These are phyloP conservation scores for Citrus trifoliata DNA, from an alignment of 345 rosid species.

Conservation along the genomic window DNA sequence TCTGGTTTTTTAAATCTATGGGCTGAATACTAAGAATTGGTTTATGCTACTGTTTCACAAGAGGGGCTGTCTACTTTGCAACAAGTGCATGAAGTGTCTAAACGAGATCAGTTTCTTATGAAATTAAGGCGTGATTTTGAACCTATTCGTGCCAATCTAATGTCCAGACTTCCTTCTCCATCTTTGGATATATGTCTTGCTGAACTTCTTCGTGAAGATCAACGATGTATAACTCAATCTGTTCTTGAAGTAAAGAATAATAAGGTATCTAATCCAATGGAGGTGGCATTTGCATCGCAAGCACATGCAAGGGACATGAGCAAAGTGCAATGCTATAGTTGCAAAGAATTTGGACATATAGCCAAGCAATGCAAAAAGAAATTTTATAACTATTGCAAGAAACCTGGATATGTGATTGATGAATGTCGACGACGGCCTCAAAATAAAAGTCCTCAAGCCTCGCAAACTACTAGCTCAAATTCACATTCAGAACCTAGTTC, in stretches of 20 bases:
- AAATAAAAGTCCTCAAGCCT: background rate
- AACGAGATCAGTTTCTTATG: background rate
- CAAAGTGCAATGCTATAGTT: slow-evolving; percentile 1
- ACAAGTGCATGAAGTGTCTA: background rate
- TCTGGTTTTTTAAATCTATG: background rate
- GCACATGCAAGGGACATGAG: background rate
- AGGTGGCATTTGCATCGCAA: background rate
- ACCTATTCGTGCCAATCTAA: background rate
- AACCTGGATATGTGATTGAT: background rate
- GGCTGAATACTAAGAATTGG: background rate
- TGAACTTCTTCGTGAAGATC: background rate
- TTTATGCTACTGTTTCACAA: background rate
- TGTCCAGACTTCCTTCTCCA: background rate
- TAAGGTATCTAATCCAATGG: background rate
- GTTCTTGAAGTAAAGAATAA: background rate
- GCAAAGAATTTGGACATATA: background rate
- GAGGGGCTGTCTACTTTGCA: background rate
- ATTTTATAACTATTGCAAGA: background rate
- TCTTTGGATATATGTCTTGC: background rate
- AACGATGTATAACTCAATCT: background rate
- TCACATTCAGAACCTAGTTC: too few relatives aligned
- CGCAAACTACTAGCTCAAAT: background rate
- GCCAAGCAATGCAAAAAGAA: background rate
- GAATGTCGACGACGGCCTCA: background rate
- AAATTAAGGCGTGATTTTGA: background rate